phyloP scores from a whole-genome alignment of 345 rosid genomes.

The Populus alba region DNA sequence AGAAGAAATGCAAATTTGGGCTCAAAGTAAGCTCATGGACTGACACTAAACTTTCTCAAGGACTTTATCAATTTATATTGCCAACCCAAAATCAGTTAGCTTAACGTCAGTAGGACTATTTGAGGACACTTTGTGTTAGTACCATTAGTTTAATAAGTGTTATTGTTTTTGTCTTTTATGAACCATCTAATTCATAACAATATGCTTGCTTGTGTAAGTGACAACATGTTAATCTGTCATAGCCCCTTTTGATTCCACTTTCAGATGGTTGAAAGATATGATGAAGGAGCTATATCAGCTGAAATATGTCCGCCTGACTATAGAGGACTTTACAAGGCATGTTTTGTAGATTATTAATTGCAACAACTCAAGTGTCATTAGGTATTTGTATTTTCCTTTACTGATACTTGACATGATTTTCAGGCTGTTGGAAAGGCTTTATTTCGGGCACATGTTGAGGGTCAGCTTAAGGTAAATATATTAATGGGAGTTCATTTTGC shows the following conservation, averaged over 20 bases:
- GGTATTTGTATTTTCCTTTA: slow-evolving; percentile 11
- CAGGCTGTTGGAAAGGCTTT: slow-evolving; percentile 97
- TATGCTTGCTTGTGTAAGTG: not conserved
- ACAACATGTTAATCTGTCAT: slow-evolving; percentile 8
- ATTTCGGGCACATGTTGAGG: slow-evolving; percentile 95
- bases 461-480: slow-evolving; percentile 78
- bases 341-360: slow-evolving; percentile 12
- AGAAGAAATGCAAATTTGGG: no score
- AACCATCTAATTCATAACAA: not conserved
- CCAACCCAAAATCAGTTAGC: no score
- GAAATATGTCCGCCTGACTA: slow-evolving; percentile 79
- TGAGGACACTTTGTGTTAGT: no score
- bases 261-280: slow-evolving; percentile 93
- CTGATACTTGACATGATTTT: slow-evolving; percentile 25
- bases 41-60: no score
- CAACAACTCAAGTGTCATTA: not conserved
- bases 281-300: slow-evolving; percentile 72
- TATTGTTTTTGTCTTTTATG: not conserved
- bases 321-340: slow-evolving; percentile 88
- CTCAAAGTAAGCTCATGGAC: no score
- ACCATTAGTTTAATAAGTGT: no score
- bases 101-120: no score
- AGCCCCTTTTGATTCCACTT: slow-evolving; percentile 11
- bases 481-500: not conserved
- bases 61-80: no score